These are phyloP conservation scores for Plasmodium berghei DNA, from an alignment of 169 alveolate genomes.

Conservation along the genomic window DNA sequence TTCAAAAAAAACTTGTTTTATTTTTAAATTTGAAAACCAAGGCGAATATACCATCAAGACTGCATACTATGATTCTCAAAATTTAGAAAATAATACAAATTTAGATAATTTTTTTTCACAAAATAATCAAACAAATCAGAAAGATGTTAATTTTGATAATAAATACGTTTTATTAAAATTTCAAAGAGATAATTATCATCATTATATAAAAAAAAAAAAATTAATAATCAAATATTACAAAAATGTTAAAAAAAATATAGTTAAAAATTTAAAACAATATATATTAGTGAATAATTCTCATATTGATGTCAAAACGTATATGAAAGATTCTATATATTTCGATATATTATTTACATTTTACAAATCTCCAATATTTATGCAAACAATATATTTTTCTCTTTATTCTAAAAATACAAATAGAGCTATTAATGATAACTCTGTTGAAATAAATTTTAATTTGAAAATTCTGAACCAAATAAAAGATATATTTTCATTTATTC, in stretches of 20 bases:
- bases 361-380: constrained; percentile 52
- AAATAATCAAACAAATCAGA: too few species aligned
- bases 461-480: background rate
- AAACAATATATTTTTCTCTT: background rate
- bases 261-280: constrained; percentile 16
- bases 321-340: constrained; percentile 26
- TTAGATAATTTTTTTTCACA: too few species aligned
- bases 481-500: constrained; percentile 19
- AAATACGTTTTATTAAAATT: background rate
- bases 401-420: background rate
- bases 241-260: constrained; percentile 19
- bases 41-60: background rate
- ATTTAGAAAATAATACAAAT: too few species aligned
- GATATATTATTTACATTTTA: constrained; percentile 21
- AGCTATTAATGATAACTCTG: background rate
- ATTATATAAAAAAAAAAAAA: constrained; percentile 31
- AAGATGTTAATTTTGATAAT: too few species aligned
- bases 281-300: constrained; percentile 15
- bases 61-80: background rate
- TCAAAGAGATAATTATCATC: background rate
- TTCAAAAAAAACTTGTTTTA: background rate
- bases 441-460: background rate
- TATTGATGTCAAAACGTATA: constrained; percentile 15
- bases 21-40: background rate
- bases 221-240: constrained; percentile 44